Percentiles rank a stretch among this genome's conserved stretches.
Evolutionary conservation across 2,329 filamentous ascomycete genomes (phyloP).

Genomic region (Neurospora sp.): DNA sequence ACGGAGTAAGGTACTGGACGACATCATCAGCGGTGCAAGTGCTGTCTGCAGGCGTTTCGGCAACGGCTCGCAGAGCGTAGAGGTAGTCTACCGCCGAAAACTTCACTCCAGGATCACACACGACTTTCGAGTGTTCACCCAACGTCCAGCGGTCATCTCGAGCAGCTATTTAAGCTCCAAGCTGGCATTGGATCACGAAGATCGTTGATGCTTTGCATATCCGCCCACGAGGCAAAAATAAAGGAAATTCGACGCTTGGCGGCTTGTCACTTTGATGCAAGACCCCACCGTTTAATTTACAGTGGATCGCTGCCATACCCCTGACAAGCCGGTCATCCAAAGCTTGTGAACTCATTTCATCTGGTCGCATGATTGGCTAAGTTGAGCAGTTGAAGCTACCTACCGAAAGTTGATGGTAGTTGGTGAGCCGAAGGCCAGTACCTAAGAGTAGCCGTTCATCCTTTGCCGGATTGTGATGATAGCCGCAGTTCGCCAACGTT

Average conservation of each 20-base stretch:
- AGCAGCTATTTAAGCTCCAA: neutral
- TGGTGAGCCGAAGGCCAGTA: neutral
- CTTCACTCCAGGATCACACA: neutral
- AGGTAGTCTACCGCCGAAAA: neutral
- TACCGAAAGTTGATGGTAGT: neutral
- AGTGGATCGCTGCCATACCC: neutral
- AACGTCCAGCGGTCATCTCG: neutral
- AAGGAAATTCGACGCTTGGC: neutral
- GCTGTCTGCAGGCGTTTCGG: neutral
- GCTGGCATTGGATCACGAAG: neutral
- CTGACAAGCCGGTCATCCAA: neutral
- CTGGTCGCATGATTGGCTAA: neutral
- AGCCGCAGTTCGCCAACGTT: neutral
- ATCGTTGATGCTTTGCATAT: neutral
- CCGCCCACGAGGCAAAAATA: neutral
- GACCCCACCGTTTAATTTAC: neutral
- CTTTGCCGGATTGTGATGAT: neutral
- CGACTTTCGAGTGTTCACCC: neutral
- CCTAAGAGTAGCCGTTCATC: neutral
- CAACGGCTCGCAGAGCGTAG: neutral
- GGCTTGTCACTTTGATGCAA: neutral
- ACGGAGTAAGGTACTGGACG: neutral
- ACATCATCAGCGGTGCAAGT: neutral
- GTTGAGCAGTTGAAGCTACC: neutral
- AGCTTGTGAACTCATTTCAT: neutral